Percentiles rank a stretch among this genome's conserved stretches.
phyloP scores from a whole-genome alignment of 306 rosid species.

The Trichosanthes truncata region DNA sequence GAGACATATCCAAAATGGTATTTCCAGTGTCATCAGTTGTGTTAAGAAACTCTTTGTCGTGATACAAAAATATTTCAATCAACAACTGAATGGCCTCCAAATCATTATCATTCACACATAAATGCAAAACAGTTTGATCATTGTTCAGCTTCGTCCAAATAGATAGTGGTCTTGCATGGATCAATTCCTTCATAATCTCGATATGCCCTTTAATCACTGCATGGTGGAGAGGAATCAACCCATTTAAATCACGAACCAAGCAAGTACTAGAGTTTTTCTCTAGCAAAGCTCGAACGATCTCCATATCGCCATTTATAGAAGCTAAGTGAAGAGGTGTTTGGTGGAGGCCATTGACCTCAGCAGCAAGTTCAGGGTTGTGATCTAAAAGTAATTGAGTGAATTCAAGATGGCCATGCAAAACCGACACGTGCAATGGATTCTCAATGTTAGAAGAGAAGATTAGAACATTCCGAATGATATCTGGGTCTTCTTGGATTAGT shows the following conservation, averaged over 20 bases:
- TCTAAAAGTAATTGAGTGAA: background rate
- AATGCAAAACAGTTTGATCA: background rate
- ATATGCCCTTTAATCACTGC: background rate
- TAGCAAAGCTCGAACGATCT: background rate
- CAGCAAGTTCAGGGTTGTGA: background rate
- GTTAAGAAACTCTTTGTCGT: background rate
- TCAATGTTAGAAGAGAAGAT: background rate
- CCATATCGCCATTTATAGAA: background rate
- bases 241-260: too few relatives aligned
- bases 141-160: background rate
- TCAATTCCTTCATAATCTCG: background rate
- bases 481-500: background rate
- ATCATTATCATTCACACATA: background rate
- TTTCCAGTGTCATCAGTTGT: background rate
- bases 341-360: background rate
- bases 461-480: background rate
- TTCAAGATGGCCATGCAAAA: background rate
- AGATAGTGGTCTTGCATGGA: background rate
- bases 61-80: background rate
- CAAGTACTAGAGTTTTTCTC: background rate
- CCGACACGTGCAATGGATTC: background rate
- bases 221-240: conserved; percentile 2
- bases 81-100: background rate
- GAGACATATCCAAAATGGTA: background rate
- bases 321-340: background rate